Percentiles rank a stretch among this genome's conserved stretches.
These are phyloP conservation scores for Plasmodium falciparum DNA, from an alignment of 169 alveolate genomes.

Conservation along the genomic window DNA sequence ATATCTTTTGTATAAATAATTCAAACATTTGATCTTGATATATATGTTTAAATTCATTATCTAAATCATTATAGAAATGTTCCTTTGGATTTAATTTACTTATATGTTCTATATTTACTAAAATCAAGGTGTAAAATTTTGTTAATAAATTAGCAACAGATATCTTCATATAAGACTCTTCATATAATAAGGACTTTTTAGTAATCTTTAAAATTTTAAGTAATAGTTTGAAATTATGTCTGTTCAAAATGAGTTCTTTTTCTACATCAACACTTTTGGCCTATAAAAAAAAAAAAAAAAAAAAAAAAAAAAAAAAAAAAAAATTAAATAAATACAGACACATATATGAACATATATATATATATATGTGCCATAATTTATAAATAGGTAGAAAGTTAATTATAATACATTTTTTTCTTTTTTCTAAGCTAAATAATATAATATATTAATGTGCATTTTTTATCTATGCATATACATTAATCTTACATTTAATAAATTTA, in stretches of 20 bases:
- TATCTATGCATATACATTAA: background rate
- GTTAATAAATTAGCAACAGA: conserved; percentile 50
- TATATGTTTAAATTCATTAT: conserved; percentile 33
- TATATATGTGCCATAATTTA: background rate
- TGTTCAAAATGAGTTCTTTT: conserved; percentile 12
- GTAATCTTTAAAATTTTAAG: conserved; percentile 30
- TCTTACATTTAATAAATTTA: conserved; percentile 52
- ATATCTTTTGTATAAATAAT: conserved; percentile 24
- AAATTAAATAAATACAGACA: background rate
- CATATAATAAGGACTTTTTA: conserved; percentile 33
- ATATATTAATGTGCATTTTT: background rate
- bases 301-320: background rate
- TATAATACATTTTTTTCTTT: background rate
- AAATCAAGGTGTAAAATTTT: conserved; percentile 34
- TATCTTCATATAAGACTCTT: conserved; percentile 44
- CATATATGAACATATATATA: background rate
- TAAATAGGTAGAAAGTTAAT: background rate
- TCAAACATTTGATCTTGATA: conserved; percentile 54
- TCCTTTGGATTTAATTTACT: conserved; percentile 66
- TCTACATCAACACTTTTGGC: conserved; percentile 15
- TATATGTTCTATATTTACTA: conserved; percentile 61
- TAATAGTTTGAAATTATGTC: conserved; percentile 19
- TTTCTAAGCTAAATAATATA: background rate
- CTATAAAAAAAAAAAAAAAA: conserved; percentile 13
- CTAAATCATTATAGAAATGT: conserved; percentile 38